Evolutionary conservation across 495 filamentous ascomycete genomes (phyloP).

Genomic region (Recurvomyces mirabilis): DNA sequence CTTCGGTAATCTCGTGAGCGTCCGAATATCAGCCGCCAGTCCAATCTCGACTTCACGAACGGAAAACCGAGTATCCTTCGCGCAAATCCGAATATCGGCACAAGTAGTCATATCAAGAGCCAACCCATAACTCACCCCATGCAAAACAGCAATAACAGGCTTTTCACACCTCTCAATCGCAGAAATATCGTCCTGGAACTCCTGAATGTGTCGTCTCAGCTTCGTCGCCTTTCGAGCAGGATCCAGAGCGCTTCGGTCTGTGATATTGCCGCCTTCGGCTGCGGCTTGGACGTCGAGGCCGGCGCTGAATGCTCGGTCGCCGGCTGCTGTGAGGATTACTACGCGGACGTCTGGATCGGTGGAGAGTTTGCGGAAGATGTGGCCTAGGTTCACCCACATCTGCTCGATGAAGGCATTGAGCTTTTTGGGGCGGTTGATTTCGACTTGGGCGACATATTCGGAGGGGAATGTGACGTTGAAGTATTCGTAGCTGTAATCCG

Average conservation of each 20-base stretch:
- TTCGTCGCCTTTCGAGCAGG: slow-evolving; percentile 53
- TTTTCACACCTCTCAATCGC: slow-evolving; percentile 81
- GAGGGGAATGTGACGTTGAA: slow-evolving; percentile 66
- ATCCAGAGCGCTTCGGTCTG: slow-evolving; percentile 34
- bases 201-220: slow-evolving; percentile 54
- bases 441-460: slow-evolving; percentile 74
- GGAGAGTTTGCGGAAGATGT: slow-evolving; percentile 65
- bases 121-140: slow-evolving; percentile 70
- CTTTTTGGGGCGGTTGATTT: slow-evolving; percentile 84
- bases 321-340: slow-evolving; percentile 73
- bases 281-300: slow-evolving; percentile 62
- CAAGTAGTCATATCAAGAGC: slow-evolving; percentile 73
- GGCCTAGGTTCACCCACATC: slow-evolving; percentile 79
- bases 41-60: slow-evolving; percentile 97
- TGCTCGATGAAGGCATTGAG: slow-evolving; percentile 79
- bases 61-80: slow-evolving; percentile 43
- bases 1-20: slow-evolving; percentile 74
- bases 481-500: slow-evolving; percentile 39
- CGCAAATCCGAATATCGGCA: slow-evolving; percentile 67
- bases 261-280: slow-evolving; percentile 19
- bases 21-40: slow-evolving; percentile 86
- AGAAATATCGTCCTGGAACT: slow-evolving; percentile 69
- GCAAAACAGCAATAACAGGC: slow-evolving; percentile 73
- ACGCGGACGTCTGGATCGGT: slow-evolving; percentile 58
- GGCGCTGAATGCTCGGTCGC: slow-evolving; percentile 72